These are phyloP conservation scores for Aspergillus asperescens DNA, from an alignment of 495 filamentous ascomycete species.

Conservation along the genomic window DNA sequence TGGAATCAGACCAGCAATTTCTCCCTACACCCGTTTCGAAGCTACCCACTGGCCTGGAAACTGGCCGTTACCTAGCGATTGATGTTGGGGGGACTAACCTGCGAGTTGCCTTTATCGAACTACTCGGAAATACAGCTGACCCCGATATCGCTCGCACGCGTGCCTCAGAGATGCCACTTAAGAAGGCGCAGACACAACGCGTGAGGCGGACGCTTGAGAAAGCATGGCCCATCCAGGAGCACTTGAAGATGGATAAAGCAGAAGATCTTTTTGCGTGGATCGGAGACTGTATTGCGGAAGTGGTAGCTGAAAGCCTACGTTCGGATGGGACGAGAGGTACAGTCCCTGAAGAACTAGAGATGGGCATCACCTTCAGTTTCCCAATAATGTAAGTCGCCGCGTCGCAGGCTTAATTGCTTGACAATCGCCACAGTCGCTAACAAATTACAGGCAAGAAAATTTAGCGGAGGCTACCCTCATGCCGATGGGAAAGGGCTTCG, in stretches of 20 bases:
- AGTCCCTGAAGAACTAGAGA: slow-evolving; percentile 54
- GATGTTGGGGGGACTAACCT: slow-evolving; percentile 81
- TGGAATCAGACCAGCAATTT: slow-evolving; percentile 65
- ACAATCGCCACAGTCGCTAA: slow-evolving; percentile 17
- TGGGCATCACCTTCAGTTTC: slow-evolving; percentile 85
- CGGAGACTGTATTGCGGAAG: slow-evolving; percentile 66
- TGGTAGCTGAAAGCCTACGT: slow-evolving; percentile 53
- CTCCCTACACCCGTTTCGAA: slow-evolving; percentile 74
- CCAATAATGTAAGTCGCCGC: slow-evolving; percentile 62
- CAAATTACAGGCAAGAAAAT: slow-evolving; percentile 57
- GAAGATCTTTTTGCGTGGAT: slow-evolving; percentile 78
- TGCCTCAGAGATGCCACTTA: slow-evolving; percentile 37
- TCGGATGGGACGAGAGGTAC: slow-evolving; percentile 40
- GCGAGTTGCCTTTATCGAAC: slow-evolving; percentile 70
- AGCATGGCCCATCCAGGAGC: slow-evolving; percentile 73
- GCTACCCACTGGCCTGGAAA: slow-evolving; percentile 57
- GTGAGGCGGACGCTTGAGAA: slow-evolving; percentile 60
- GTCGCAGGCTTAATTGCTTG: not conserved
- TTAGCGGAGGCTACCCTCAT: slow-evolving; percentile 72
- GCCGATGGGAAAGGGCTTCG: slow-evolving; percentile 86
- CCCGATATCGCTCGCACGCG: slow-evolving; percentile 30
- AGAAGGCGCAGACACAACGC: slow-evolving; percentile 44
- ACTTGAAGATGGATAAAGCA: slow-evolving; percentile 70
- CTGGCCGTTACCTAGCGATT: slow-evolving; percentile 68
- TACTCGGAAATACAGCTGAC: slow-evolving; percentile 48